These are phyloP conservation scores for Acanthamoeba healyi DNA, from an alignment of 208 protist species.

Conservation along the genomic window DNA sequence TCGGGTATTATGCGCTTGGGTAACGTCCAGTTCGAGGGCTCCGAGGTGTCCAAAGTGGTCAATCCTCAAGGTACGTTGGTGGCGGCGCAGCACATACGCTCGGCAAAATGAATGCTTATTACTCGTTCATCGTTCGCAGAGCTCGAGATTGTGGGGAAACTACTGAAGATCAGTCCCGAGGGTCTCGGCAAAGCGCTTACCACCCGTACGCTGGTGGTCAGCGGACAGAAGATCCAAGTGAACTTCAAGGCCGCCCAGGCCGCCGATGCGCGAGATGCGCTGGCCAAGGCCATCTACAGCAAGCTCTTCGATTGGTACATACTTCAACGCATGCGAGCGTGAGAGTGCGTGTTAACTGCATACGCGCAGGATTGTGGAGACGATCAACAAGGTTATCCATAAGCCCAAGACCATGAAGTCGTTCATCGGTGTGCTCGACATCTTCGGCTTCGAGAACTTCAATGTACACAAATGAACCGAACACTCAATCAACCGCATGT, in stretches of 20 bases:
- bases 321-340: neutral
- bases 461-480: constrained; percentile 48
- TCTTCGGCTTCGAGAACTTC: constrained; percentile 87
- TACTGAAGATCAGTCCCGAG: constrained; percentile 2
- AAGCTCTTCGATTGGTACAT: constrained; percentile 41
- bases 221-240: constrained; percentile 14
- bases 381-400: constrained; percentile 89
- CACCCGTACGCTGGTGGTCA: neutral
- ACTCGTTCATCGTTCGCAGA: neutral
- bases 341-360: neutral
- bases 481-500: neutral
- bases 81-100: neutral
- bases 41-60: neutral
- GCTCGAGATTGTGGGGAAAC: neutral
- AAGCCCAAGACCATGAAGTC: constrained; percentile 74
- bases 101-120: neutral
- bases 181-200: constrained; percentile 6
- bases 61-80: neutral
- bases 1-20: constrained; percentile 94
- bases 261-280: constrained; percentile 83
- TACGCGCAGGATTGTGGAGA: constrained; percentile 86
- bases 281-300: constrained; percentile 84
- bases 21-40: constrained; percentile 91
- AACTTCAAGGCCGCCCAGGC: constrained; percentile 83
- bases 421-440: constrained; percentile 92